Base-by-base conservation (phyloP, 148 eudicot genomes). In the Silene conica region DNA sequence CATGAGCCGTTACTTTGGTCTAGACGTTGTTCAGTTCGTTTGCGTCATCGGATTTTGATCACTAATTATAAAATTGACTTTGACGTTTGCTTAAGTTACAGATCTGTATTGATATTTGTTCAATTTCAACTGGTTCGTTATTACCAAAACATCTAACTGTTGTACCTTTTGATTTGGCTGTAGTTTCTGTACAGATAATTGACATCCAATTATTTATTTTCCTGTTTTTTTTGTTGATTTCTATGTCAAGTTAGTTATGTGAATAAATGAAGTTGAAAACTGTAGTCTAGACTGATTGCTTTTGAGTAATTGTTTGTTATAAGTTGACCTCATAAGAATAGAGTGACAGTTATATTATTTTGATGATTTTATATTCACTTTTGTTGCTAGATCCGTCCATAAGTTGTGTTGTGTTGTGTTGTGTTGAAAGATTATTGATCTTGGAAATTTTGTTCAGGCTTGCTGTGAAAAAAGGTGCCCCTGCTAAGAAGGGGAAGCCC, bases 401-500 rank as follows among this genome's bases (percentile, higher is more conserved):
- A 26, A 26, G n/a, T n/a, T 26, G 1, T 26, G 28, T 26, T 2
- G 28, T 26, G 28, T 26, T 26, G 1, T 26, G 28, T 26, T 2
- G 28, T 26, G 28, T 26, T n/a, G n/a, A n/a, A 26, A 1, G 28
- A 78, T 9, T 0, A 38, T 38, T 26, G 18, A 8, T 8, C 22
- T 9, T 5, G 1, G 5, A 2, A 6, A 12, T 14, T 55, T 57
- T 1, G 31, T 45, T 1, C 50, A 87, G 90, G 86, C 81, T 87
- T 15, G 68, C 85, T 61, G 88, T 85, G 88, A 87, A 80, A 79
- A 83, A 83, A 25, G 80, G 86, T 21, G 77, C 81, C 0, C 69
- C 77, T 18, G n/a, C n/a, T n/a, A n/a, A n/a, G n/a, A 80, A 75
- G 80, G 76, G 69, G n/a, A 85, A 81, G 74, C 72, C 73, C 19